These are phyloP conservation scores for Hawksworthiomyces lignivorus DNA, from an alignment of 2,329 filamentous ascomycete species.

Conservation along the genomic window DNA sequence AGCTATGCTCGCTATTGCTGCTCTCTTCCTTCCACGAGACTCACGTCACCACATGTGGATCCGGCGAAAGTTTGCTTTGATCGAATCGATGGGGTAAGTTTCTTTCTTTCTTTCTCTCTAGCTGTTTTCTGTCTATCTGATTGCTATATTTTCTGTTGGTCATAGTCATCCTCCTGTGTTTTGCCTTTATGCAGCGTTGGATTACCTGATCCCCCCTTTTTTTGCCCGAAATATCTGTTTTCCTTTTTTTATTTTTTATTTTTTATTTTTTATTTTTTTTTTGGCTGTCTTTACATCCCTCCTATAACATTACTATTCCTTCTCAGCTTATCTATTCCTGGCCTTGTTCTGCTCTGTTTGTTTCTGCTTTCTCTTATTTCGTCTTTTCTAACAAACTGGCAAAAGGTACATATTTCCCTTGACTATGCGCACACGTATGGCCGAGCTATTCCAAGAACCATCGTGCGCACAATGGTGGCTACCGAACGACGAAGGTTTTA, in stretches of 20 bases:
- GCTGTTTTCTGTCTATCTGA: no score
- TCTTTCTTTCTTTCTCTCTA: background rate
- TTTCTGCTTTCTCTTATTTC: slow-evolving; percentile 2
- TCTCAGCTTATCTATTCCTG: no score
- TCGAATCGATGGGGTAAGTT: slow-evolving; percentile 45
- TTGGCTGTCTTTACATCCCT: background rate
- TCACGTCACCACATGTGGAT: slow-evolving; percentile 68
- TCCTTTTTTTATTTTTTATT: no score
- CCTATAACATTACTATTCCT: no score
- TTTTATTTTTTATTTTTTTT: background rate
- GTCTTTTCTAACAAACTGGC: slow-evolving; percentile 2
- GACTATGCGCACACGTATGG: slow-evolving; percentile 66
- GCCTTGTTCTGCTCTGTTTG: no score
- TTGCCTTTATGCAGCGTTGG: no score
- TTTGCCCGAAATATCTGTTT: no score
- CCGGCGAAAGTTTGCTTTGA: slow-evolving; percentile 65
- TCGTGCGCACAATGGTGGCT: slow-evolving; percentile 82
- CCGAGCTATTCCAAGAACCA: slow-evolving; percentile 63
- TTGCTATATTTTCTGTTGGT: no score
- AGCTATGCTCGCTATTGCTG: slow-evolving; percentile 66
- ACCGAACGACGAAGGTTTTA: slow-evolving; percentile 70
- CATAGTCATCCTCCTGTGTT: no score
- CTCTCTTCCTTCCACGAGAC: slow-evolving; percentile 73
- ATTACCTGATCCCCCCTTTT: no score
- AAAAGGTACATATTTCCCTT: slow-evolving; percentile 74